phyloP scores from a whole-genome alignment of 768 basidiomycete species.

The Serendipita indica region DNA sequence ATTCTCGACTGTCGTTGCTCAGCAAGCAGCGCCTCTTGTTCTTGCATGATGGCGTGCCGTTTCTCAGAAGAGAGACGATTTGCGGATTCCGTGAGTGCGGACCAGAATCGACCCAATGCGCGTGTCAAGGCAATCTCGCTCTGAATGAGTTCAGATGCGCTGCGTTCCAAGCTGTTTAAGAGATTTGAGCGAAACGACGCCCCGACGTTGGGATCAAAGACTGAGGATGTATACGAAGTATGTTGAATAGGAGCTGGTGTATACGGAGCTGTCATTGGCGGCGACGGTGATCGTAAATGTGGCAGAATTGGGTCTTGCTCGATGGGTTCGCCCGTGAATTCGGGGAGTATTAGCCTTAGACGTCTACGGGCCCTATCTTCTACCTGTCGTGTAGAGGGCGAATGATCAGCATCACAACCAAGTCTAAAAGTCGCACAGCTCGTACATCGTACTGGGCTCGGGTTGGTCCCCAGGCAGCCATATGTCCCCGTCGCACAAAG shows the following conservation, averaged over 20 bases:
- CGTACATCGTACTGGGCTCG: slow-evolving; percentile 76
- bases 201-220: slow-evolving; percentile 71
- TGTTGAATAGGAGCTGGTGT: slow-evolving; percentile 52
- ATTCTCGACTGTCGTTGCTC: slow-evolving; percentile 9
- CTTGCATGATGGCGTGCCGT: background rate
- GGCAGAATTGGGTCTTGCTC: slow-evolving; percentile 31
- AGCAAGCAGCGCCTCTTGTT: background rate
- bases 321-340: background rate
- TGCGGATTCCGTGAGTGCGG: slow-evolving; percentile 47
- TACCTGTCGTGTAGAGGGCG: slow-evolving; percentile 30
- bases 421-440: slow-evolving; percentile 14
- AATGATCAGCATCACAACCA: too few species aligned
- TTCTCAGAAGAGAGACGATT: slow-evolving; percentile 6
- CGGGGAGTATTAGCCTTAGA: slow-evolving; percentile 21
- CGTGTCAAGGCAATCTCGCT: slow-evolving; percentile 59
- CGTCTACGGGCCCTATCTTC: slow-evolving; percentile 77
- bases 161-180: slow-evolving; percentile 63
- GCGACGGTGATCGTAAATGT: slow-evolving; percentile 64
- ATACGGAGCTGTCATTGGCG: slow-evolving; percentile 65
- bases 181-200: slow-evolving; percentile 70
- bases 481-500: slow-evolving; percentile 72
- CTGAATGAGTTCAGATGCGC: slow-evolving; percentile 72
- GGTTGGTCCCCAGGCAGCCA: slow-evolving; percentile 68
- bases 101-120: slow-evolving; percentile 69
- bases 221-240: slow-evolving; percentile 66